Conservation (phyloP, 768 basidiomycete genomes). For the Pisolithus marmoratus region DNA sequence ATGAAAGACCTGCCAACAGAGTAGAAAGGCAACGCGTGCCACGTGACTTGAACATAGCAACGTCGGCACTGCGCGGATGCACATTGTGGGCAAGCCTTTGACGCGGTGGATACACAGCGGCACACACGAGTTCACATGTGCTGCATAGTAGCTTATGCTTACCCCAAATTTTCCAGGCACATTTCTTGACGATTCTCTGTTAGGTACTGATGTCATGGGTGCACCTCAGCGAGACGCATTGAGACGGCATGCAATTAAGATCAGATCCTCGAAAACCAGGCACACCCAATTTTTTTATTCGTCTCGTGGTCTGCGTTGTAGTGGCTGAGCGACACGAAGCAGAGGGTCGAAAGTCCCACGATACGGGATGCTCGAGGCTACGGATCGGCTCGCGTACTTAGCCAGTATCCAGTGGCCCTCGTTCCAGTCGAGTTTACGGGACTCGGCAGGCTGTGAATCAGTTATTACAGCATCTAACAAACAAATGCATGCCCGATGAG, state of each 20-base stretch:
- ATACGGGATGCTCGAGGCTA: slow-evolving; percentile 2
- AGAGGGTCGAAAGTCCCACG: slow-evolving; percentile 2
- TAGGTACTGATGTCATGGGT: too few relatives aligned
- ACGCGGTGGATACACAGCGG: not conserved
- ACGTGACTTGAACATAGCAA: slow-evolving; percentile 24
- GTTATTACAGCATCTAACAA: too few relatives aligned
- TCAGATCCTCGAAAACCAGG: not conserved
- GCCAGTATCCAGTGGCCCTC: not conserved
- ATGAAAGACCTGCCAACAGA: slow-evolving; percentile 17
- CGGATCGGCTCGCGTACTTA: not conserved
- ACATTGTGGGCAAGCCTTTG: slow-evolving; percentile 14
- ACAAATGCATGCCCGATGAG: too few relatives aligned
- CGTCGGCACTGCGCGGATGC: slow-evolving; percentile 15
- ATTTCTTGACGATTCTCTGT: too few relatives aligned
- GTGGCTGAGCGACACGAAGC: slow-evolving; percentile 10
- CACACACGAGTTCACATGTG: not conserved
- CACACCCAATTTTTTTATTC: not conserved
- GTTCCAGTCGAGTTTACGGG: too few relatives aligned
- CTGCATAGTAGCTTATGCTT: not conserved
- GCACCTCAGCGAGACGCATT: too few relatives aligned
- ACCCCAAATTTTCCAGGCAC: not conserved
- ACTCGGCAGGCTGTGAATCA: too few relatives aligned
- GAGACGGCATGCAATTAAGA: too few relatives aligned
- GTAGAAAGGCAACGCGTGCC: slow-evolving; percentile 12
- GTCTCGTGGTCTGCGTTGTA: slow-evolving; percentile 1